A percentile compares a stretch with the other conserved stretches of the same genome.
These are phyloP conservation scores for Aquanectria penicillioides DNA, from an alignment of 2,329 filamentous ascomycete genomes.

Conservation along the genomic window DNA sequence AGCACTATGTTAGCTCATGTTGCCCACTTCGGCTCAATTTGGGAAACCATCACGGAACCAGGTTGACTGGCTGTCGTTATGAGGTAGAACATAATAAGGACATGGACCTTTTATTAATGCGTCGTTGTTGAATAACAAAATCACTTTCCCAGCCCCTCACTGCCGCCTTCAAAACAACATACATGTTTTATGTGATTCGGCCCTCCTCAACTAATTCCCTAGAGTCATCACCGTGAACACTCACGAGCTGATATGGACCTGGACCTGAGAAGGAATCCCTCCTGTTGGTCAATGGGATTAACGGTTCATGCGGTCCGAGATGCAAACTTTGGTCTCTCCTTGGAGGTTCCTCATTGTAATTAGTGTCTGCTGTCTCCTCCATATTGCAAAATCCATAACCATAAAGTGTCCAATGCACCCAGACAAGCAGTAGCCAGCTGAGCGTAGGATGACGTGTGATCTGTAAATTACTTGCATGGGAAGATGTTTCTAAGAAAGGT, in stretches of 20 bases:
- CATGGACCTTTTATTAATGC: conserved; percentile 36
- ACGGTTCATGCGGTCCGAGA: conserved; percentile 35
- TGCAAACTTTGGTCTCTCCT: conserved; percentile 35
- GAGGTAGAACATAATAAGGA: conserved; percentile 26
- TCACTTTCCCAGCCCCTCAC: conserved; percentile 1
- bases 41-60: too few species aligned
- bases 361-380: conserved; percentile 47
- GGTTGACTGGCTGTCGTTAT: too few species aligned
- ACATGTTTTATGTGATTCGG: conserved; percentile 35
- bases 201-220: conserved; percentile 25
- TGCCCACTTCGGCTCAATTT: neutral
- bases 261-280: conserved; percentile 22
- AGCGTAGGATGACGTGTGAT: conserved; percentile 69
- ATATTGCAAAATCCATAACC: conserved; percentile 69
- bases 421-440: conserved; percentile 57
- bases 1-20: neutral
- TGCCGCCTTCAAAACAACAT: conserved; percentile 35
- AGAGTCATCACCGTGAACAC: conserved; percentile 33
- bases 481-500: conserved; percentile 60
- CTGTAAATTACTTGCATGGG: conserved; percentile 62
- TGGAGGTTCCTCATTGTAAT: conserved; percentile 29
- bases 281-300: conserved; percentile 25
- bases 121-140: conserved; percentile 32
- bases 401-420: conserved; percentile 70
- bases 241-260: conserved; percentile 34